Base-by-base conservation (phyloP, 768 basidiomycete species). In the Paxillus involutus region DNA sequence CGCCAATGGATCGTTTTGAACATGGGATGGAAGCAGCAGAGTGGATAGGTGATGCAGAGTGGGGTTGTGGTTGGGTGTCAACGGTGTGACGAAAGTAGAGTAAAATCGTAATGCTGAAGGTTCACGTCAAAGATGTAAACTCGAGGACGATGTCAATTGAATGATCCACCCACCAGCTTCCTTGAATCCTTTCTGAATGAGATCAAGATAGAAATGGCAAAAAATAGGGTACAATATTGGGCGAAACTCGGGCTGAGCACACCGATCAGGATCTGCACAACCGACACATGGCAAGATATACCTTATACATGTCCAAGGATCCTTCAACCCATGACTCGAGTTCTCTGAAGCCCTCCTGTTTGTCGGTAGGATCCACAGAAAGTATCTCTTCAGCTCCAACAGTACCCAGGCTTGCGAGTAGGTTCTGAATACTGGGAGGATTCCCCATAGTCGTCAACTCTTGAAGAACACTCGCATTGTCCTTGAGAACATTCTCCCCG, bases 191-290 rank as follows among this genome's bases (percentile, higher is more conserved):
- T 87, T 85, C 62, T 94, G 88, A 44, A 98, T 85, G 46, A 99
- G 80, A 69, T 98, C 96, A 30, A 99, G 78, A 70, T 96, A 98
- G 67, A 98, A 98, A 71, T 99, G 94, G 47, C 91, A 93, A 67
- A 98, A 98, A 57, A 99, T 90, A 3, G 97, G 97, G 66, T 94
- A 97, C 14, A 97, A 73, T 35, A 99, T 88, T 43, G 92, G 94
- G 43, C 90, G 81, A 62, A 99, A 89, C 71, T 99, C 95, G 51
- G 93, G 92, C 90, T 98, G 50, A 8, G 17, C 7, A 49, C 30
- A 67, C 17, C 37, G 49, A 33, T 68, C n/a, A 66, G 47, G 49
- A 37, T n/a, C 41, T 50, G 24, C 29, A 14, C 30, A 33, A 30
- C 14, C 30, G 17, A 39, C 43, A 32, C 32, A 41, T 21, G 35